Evolutionary conservation across 169 alveolate genomes (phyloP).

Genomic region (Cryptosporidium muris): DNA sequence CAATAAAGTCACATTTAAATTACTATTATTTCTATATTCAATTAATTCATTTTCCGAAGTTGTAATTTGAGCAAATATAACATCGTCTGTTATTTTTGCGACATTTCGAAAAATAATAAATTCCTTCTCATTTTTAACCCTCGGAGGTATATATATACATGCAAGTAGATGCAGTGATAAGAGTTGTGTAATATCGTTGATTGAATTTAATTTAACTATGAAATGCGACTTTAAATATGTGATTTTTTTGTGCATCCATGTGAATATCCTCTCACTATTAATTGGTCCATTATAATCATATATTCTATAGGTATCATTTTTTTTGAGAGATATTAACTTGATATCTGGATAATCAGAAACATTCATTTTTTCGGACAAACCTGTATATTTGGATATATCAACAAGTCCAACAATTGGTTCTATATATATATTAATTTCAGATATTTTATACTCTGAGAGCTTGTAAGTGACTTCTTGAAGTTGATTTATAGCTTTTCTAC

Average conservation of each 20-base stretch:
- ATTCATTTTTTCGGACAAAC: conserved; percentile 22
- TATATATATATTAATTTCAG: not conserved
- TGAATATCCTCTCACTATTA: conserved; percentile 14
- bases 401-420: conserved; percentile 32
- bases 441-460: not conserved
- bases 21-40: no score
- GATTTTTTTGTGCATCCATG: conserved; percentile 6
- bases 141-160: no score
- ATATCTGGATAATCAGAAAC: conserved; percentile 63
- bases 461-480: conserved; percentile 36
- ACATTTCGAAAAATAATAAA: conserved; percentile 5
- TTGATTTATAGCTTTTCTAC: conserved; percentile 56
- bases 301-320: conserved; percentile 7
- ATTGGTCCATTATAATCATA: conserved; percentile 38
- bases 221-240: no score
- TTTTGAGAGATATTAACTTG: conserved; percentile 13
- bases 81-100: conserved; percentile 33
- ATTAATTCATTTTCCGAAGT: no score
- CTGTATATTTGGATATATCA: conserved; percentile 46
- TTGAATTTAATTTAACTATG: conserved; percentile 10
- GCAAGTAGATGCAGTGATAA: not conserved
- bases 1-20: no score
- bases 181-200: conserved; percentile 2
- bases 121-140: conserved; percentile 14
- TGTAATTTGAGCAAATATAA: conserved; percentile 14